Conservation (phyloP, 371 early-diverging fungal genomes). For the Mortierella polycephala region DNA sequence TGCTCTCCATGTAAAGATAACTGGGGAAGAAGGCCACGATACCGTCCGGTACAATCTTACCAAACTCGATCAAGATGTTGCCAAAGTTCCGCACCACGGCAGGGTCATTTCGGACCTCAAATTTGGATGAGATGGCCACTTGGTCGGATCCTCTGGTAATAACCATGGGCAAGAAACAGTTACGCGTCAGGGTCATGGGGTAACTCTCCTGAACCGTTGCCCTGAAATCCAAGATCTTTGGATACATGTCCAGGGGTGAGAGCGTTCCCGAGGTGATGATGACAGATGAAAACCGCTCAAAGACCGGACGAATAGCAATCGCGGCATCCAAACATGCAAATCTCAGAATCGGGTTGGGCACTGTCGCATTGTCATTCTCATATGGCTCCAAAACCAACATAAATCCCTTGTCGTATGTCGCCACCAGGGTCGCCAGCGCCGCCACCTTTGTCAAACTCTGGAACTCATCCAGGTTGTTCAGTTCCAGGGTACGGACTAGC, state of each 20-base stretch:
- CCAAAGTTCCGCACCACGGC: conserved; percentile 99
- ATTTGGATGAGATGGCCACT: conserved; percentile 95
- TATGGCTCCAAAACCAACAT: conserved; percentile 98
- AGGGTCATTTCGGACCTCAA: conserved; percentile 98
- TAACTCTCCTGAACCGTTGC: conserved; percentile 90
- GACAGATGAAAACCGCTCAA: conserved; percentile 96
- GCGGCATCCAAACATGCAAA: conserved; percentile 97
- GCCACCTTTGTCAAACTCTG: conserved; percentile 90
- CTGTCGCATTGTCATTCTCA: conserved; percentile 90
- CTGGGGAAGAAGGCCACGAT: conserved; percentile 99
- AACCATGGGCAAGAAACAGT: conserved; percentile 97
- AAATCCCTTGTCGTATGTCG: conserved; percentile 98
- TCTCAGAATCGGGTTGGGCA: conserved; percentile 96
- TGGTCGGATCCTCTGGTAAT: conserved; percentile 98
- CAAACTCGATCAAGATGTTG: conserved; percentile 95
- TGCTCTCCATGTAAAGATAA: conserved; percentile 99
- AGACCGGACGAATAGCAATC: conserved; percentile 96
- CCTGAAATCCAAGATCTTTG: conserved; percentile 94
- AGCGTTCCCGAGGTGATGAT: conserved; percentile 99
- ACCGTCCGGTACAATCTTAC: conserved; percentile 98
- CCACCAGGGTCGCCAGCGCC: conserved; percentile 94
- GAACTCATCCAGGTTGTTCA: conserved; percentile 91
- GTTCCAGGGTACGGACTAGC: conserved; percentile 89
- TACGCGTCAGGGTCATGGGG: conserved; percentile 93
- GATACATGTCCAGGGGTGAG: conserved; percentile 99